Conservation (phyloP, 2,329 filamentous ascomycete species). For the Proliferodiscus dingleyae region DNA sequence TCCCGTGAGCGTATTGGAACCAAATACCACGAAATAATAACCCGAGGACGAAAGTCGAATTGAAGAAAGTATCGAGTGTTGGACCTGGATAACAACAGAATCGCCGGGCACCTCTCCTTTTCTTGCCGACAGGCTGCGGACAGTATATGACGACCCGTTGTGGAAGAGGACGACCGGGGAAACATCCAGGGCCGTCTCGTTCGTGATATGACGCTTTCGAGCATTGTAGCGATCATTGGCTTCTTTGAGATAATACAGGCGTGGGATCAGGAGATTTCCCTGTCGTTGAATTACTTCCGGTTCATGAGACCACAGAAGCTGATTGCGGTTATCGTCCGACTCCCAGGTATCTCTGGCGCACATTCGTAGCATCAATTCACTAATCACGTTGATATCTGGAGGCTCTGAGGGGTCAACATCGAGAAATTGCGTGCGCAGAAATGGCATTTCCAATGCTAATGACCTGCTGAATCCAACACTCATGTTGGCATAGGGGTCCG, state of each 20-base stretch:
- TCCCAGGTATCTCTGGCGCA: background rate
- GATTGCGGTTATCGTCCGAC: background rate
- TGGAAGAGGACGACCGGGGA: background rate
- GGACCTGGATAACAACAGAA: background rate
- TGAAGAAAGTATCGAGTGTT: background rate
- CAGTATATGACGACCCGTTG: background rate
- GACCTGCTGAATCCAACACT: slow-evolving; percentile 12
- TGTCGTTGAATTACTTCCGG: background rate
- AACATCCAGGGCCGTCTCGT: background rate
- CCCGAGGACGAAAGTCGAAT: background rate
- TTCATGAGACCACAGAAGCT: background rate
- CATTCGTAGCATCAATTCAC: no score
- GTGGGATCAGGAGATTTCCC: slow-evolving; percentile 3
- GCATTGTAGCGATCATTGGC: slow-evolving; percentile 6
- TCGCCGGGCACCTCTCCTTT: background rate
- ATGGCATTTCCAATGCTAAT: slow-evolving; percentile 10
- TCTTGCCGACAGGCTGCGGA: background rate
- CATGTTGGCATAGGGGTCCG: slow-evolving; percentile 11
- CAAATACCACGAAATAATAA: background rate
- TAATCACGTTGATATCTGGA: no score
- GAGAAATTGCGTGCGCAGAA: slow-evolving; percentile 12
- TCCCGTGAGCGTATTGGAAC: background rate
- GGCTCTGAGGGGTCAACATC: slow-evolving; percentile 4
- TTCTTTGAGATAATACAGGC: background rate
- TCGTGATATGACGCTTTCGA: background rate